phyloP scores from a whole-genome alignment of 2,329 filamentous ascomycete species.

The Hypoxylon sp. region DNA sequence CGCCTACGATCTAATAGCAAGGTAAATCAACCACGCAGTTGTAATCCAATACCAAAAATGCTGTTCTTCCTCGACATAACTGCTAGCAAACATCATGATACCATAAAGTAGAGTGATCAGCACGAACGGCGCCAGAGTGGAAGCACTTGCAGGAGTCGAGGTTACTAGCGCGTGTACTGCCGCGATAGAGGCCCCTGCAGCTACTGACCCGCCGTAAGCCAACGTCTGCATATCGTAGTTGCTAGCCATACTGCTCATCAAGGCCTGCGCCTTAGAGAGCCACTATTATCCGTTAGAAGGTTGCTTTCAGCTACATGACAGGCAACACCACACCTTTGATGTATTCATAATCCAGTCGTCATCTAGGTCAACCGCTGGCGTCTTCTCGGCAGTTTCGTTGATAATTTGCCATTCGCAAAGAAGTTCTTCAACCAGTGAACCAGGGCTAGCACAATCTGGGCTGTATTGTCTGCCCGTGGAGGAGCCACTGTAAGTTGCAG shows the following conservation, averaged over 20 bases:
- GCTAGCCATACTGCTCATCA: constrained; percentile 91
- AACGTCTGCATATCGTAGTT: constrained; percentile 85
- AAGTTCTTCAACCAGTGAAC: constrained; percentile 66
- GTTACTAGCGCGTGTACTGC: constrained; percentile 47
- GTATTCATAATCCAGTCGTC: constrained; percentile 59
- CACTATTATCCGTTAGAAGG: constrained; percentile 61
- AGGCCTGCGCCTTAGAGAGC: constrained; percentile 76
- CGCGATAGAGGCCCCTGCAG: constrained; percentile 54
- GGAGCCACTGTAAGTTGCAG: constrained; percentile 73
- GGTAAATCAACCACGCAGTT: constrained; percentile 74
- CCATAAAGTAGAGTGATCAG: constrained; percentile 74
- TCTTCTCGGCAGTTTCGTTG: constrained; percentile 39
- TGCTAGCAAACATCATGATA: constrained; percentile 96
- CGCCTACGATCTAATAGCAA: constrained; percentile 61
- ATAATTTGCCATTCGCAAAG: constrained; percentile 76
- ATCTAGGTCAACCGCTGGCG: constrained; percentile 11
- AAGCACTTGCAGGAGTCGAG: constrained; percentile 48
- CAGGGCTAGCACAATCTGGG: constrained; percentile 53
- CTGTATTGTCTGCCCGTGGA: constrained; percentile 52
- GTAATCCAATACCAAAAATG: constrained; percentile 98
- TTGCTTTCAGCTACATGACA: not conserved
- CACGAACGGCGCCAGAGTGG: constrained; percentile 58
- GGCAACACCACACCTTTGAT: constrained; percentile 53
- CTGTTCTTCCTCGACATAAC: constrained; percentile 97
- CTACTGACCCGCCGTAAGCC: constrained; percentile 54